Conservation (phyloP, 2,329 filamentous ascomycete species). For the Fonsecaea pugnacius region DNA sequence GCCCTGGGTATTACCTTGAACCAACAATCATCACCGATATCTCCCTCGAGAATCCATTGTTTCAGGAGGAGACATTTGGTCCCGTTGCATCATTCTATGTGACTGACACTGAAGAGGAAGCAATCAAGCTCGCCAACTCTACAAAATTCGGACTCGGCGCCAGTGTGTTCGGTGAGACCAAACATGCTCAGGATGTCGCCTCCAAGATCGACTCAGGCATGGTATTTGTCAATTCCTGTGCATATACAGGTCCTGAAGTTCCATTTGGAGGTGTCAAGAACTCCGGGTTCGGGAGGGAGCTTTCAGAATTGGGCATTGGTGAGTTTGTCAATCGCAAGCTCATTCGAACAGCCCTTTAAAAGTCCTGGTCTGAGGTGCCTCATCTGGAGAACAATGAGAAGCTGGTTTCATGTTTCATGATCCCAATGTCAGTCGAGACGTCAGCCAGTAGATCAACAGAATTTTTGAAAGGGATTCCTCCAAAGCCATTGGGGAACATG, state of each 20-base stretch:
- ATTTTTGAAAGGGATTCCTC: no score
- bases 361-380: background rate
- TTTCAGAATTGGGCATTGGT: conserved; percentile 7
- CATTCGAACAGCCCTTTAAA: background rate
- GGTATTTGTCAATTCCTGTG: conserved; percentile 26
- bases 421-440: no score
- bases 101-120: conserved; percentile 44
- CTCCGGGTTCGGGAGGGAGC: conserved; percentile 25
- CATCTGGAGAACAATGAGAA: background rate
- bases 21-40: conserved; percentile 79
- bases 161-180: conserved; percentile 63
- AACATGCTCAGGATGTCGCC: conserved; percentile 65
- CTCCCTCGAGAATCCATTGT: conserved; percentile 78
- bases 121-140: conserved; percentile 41
- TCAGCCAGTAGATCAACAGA: no score
- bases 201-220: conserved; percentile 27
- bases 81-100: conserved; percentile 74
- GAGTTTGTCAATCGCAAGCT: conserved; percentile 16
- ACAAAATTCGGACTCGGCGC: conserved; percentile 33
- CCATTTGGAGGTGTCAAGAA: conserved; percentile 30
- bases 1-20: conserved; percentile 72
- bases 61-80: conserved; percentile 92
- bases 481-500: no score
- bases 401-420: background rate
- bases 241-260: conserved; percentile 7